These are phyloP conservation scores for Fraxinus platypoda DNA, from an alignment of 305 asterid species.

Conservation along the genomic window DNA sequence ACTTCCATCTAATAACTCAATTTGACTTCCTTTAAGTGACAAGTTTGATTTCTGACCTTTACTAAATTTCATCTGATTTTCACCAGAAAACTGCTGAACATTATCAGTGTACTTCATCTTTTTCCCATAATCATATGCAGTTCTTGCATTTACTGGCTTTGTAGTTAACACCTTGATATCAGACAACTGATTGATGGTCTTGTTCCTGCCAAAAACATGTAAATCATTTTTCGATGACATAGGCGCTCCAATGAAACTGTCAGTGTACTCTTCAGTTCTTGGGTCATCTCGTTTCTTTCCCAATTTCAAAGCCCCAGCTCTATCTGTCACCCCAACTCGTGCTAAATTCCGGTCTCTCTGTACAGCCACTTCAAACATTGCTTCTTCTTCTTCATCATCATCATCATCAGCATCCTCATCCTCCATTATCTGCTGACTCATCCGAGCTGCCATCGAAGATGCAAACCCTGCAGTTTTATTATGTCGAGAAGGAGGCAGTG, in stretches of 20 bases:
- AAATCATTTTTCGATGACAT: constrained; percentile 45
- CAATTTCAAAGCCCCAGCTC: constrained; percentile 44
- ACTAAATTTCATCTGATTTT: constrained; percentile 55
- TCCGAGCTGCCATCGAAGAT: constrained; percentile 41
- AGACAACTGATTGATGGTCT: constrained; percentile 70
- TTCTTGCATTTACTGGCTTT: constrained; percentile 57
- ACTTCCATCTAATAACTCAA: constrained; percentile 48
- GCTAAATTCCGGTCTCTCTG: constrained; percentile 49
- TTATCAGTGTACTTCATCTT: constrained; percentile 50
- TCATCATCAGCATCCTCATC: constrained; percentile 28
- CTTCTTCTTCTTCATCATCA: constrained; percentile 50
- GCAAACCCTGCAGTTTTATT: constrained; percentile 47
- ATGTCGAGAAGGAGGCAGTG: constrained; percentile 44
- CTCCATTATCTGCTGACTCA: constrained; percentile 48
- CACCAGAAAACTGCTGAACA: constrained; percentile 50
- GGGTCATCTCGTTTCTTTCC: constrained; percentile 56
- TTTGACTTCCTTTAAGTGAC: constrained; percentile 55
- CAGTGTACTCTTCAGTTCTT: constrained; percentile 47
- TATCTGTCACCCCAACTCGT: constrained; percentile 39
- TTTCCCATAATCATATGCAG: constrained; percentile 50
- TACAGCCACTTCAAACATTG: constrained; percentile 60
- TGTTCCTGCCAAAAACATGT: constrained; percentile 63
- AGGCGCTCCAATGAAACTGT: constrained; percentile 47
- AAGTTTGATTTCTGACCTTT: constrained; percentile 60
- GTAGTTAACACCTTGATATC: constrained; percentile 75